Evolutionary conservation across 2,329 filamentous ascomycete genomes (phyloP).

Genomic region (Paraphoma sp.): DNA sequence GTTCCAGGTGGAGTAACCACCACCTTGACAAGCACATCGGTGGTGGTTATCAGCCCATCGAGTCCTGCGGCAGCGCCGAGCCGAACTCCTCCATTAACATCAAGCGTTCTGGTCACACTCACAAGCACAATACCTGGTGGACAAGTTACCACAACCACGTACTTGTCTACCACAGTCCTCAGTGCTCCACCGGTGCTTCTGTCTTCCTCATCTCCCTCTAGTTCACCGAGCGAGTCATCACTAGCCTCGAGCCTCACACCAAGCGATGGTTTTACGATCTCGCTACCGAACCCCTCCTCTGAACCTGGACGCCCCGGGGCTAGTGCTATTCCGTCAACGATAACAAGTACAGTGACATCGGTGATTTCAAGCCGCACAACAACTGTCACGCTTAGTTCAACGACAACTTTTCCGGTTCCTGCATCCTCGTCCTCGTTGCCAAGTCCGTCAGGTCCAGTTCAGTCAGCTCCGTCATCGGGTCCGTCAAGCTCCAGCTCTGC

Average conservation of each 20-base stretch:
- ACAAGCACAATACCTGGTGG: slow-evolving; percentile 5
- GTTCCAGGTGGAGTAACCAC: neutral
- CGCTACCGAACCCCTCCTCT: no score
- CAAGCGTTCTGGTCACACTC: neutral
- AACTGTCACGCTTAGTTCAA: neutral
- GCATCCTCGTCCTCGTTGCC: neutral
- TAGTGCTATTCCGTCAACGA: neutral
- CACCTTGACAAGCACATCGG: neutral
- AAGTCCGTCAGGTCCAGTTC: neutral
- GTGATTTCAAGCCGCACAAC: neutral
- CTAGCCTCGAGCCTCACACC: no score
- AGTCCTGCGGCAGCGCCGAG: neutral
- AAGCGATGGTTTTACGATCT: no score
- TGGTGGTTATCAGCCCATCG: neutral
- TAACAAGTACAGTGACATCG: neutral
- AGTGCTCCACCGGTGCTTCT: neutral
- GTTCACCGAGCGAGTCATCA: no score
- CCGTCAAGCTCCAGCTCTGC: no score
- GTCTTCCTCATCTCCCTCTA: neutral
- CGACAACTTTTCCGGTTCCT: neutral
- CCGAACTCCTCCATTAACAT: no score
- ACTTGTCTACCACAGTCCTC: neutral
- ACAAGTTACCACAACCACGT: neutral
- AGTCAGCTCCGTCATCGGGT: no score
- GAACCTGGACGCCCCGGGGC: no score